A percentile compares a stretch with the other conserved stretches of the same genome.
Conservation (phyloP, 345 rosid genomes). For the Gossypium sturtianum region DNA sequence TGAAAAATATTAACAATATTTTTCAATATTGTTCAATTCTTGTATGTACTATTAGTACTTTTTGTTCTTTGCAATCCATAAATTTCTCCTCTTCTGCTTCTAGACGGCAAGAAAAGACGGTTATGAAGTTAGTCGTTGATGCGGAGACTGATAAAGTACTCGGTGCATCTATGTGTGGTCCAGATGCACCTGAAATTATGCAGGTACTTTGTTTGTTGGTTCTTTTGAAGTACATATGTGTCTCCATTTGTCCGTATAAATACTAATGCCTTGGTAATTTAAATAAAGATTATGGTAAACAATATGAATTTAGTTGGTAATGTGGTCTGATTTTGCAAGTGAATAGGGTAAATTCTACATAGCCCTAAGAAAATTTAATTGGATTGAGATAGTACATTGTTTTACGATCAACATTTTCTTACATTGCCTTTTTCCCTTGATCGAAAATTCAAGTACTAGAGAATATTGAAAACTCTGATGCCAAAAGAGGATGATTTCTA, state of each 20-base stretch:
- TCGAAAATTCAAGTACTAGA: neutral
- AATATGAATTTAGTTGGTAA: neutral
- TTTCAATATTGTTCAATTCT: neutral
- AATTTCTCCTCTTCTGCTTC: constrained; percentile 20
- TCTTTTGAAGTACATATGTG: neutral
- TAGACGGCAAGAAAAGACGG: constrained; percentile 92
- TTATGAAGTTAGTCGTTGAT: constrained; percentile 92
- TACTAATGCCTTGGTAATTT: neutral
- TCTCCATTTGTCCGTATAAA: neutral
- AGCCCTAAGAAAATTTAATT: neutral
- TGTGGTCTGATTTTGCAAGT: neutral
- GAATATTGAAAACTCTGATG: neutral
- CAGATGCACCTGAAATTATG: constrained; percentile 94
- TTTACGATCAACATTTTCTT: neutral
- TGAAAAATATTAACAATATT: too few species aligned
- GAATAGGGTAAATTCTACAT: neutral
- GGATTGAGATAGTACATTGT: neutral
- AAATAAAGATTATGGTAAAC: neutral
- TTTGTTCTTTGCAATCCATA: neutral
- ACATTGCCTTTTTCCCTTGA: neutral
- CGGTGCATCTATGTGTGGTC: constrained; percentile 98
- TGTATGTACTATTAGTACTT: neutral
- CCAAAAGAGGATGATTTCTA: neutral
- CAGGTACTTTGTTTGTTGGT: constrained; percentile 46
- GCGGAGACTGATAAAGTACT: constrained; percentile 84